Evolutionary conservation across 257 asterid species (phyloP).

Genomic region (Henckelia pumila): DNA sequence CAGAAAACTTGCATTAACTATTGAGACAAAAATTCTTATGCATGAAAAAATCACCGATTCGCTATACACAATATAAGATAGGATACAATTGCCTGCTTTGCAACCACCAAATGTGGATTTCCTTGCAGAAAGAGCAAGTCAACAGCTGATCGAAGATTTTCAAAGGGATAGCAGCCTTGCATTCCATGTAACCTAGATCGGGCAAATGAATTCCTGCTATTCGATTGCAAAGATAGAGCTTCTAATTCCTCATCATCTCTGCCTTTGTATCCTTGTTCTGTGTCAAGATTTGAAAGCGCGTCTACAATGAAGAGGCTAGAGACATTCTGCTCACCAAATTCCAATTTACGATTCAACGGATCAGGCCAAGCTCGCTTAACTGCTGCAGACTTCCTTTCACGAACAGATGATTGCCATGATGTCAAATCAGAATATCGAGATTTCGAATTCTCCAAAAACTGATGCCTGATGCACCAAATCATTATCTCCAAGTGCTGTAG

Average conservation of each 20-base stretch:
- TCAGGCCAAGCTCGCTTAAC: conserved; percentile 81
- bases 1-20: conserved; percentile 9
- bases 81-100: conserved; percentile 99
- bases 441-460: conserved; percentile 60
- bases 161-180: conserved; percentile 82
- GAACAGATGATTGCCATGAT: conserved; percentile 60
- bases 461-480: conserved; percentile 85
- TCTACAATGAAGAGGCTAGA: conserved; percentile 85
- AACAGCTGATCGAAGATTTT: conserved; percentile 67
- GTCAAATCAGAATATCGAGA: conserved; percentile 50
- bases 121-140: conserved; percentile 89
- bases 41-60: conserved; percentile 12
- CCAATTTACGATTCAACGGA: conserved; percentile 33
- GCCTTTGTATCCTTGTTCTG: conserved; percentile 45
- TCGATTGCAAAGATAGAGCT: conserved; percentile 43
- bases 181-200: conserved; percentile 62
- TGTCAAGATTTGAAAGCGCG: conserved; percentile 78
- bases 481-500: conserved; percentile 83
- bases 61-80: neutral
- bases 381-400: conserved; percentile 77
- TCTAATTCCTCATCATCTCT: conserved; percentile 48
- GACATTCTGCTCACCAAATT: conserved; percentile 32
- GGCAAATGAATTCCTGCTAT: conserved; percentile 38
- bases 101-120: conserved; percentile 77
- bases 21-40: neutral